phyloP scores from a whole-genome alignment of 805 yeast genomes.

The Monosporozyma aquatica region DNA sequence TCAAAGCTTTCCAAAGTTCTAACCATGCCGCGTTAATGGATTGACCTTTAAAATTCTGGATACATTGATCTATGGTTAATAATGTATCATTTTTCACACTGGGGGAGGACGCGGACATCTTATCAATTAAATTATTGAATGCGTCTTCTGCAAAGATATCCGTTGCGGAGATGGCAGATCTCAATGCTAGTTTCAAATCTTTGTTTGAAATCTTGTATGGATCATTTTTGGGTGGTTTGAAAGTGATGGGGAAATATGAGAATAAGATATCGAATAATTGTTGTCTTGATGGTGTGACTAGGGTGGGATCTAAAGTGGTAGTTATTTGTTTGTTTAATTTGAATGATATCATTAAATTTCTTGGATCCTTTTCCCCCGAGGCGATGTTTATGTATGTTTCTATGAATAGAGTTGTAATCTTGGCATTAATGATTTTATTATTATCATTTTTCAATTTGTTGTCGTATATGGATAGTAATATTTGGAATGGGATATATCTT shows the following conservation, averaged over 20 bases:
- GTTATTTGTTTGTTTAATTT: slow-evolving; percentile 40
- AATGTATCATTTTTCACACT: slow-evolving; percentile 67
- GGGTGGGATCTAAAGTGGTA: slow-evolving; percentile 25
- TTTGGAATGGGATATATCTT: slow-evolving; percentile 49
- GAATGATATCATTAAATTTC: slow-evolving; percentile 69
- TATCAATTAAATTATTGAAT: slow-evolving; percentile 69
- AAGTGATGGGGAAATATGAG: slow-evolving; percentile 94
- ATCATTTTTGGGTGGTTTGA: slow-evolving; percentile 76
- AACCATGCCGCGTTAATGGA: slow-evolving; percentile 55
- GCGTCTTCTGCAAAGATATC: slow-evolving; percentile 60
- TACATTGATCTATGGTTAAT: slow-evolving; percentile 48
- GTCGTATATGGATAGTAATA: slow-evolving; percentile 35
- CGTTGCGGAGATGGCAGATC: slow-evolving; percentile 54
- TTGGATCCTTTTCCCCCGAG: slow-evolving; percentile 89
- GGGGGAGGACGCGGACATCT: slow-evolving; percentile 67
- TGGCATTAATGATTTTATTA: slow-evolving; percentile 11
- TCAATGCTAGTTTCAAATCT: slow-evolving; percentile 55
- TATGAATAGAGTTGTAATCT: slow-evolving; percentile 25
- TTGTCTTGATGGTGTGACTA: slow-evolving; percentile 31
- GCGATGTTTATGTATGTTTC: slow-evolving; percentile 57
- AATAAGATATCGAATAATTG: slow-evolving; percentile 81
- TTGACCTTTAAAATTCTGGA: slow-evolving; percentile 41
- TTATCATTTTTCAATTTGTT: slow-evolving; percentile 21
- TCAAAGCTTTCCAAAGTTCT: slow-evolving; percentile 77
- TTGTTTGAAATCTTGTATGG: slow-evolving; percentile 75